A percentile compares a stretch with the other conserved stretches of the same genome.
Conservation (phyloP, 352 stramenopile species). For the Globisporangium orthogonon region DNA sequence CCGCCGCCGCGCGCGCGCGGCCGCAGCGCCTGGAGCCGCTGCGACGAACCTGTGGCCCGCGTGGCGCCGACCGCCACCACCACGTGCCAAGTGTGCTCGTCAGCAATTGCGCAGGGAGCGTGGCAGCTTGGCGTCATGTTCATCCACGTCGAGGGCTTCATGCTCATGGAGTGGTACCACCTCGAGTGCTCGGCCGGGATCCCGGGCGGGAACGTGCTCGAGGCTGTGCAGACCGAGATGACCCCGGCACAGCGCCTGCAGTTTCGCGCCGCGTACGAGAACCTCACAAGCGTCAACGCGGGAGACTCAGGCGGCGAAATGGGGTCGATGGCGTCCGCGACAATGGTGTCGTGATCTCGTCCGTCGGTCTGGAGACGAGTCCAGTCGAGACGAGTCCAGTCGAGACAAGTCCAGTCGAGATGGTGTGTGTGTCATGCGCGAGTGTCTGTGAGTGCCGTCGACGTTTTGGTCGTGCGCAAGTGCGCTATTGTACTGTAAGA, state of each 20-base stretch:
- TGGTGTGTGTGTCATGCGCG: background rate
- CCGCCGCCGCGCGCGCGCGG: constrained; percentile 36
- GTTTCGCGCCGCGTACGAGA: constrained; percentile 39
- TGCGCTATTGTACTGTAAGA: background rate
- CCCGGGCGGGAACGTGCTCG: constrained; percentile 47
- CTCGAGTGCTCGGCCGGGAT: constrained; percentile 49
- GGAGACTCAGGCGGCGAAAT: background rate
- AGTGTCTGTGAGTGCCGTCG: background rate
- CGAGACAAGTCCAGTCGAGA: background rate
- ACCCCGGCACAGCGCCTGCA: constrained; percentile 38
- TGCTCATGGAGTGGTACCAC: constrained; percentile 86
- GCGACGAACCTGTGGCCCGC: constrained; percentile 71
- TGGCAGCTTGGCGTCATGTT: constrained; percentile 84
- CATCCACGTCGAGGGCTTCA: constrained; percentile 81
- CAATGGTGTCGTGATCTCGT: constrained; percentile 8
- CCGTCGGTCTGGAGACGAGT: background rate
- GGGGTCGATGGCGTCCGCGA: constrained; percentile 8
- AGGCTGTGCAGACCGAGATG: constrained; percentile 65
- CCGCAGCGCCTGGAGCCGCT: constrained; percentile 67
- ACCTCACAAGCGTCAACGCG: background rate
- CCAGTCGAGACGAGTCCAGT: background rate
- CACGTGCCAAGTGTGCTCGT: constrained; percentile 69
- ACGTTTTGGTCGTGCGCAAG: background rate
- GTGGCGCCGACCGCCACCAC: constrained; percentile 67
- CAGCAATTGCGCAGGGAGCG: constrained; percentile 47